These are phyloP conservation scores for Trichoderma aggressivum DNA, from an alignment of 2,329 filamentous ascomycete genomes.

Conservation along the genomic window DNA sequence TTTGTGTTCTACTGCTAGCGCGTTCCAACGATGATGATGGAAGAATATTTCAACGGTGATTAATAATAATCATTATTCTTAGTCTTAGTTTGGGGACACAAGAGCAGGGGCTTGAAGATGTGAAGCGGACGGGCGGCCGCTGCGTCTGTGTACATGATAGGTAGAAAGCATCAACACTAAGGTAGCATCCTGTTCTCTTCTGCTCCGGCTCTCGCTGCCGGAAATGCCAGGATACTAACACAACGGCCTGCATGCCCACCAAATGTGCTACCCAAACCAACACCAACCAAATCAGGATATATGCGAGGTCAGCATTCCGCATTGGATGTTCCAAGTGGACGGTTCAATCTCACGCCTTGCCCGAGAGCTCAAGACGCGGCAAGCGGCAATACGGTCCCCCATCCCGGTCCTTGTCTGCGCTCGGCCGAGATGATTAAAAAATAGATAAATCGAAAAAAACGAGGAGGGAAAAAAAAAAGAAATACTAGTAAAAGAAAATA, in stretches of 20 bases:
- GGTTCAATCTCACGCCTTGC: not conserved
- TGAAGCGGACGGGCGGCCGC: not conserved
- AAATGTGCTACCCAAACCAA: not conserved
- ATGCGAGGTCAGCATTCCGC: too few species aligned
- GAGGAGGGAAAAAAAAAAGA: not conserved
- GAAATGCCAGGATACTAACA: too few species aligned
- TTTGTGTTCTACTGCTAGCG: not conserved
- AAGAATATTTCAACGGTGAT: not conserved
- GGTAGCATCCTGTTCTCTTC: too few species aligned
- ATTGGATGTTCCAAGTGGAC: not conserved
- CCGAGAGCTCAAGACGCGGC: not conserved
- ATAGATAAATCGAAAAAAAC: not conserved
- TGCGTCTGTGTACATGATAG: not conserved
- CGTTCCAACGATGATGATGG: not conserved
- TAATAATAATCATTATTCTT: not conserved
- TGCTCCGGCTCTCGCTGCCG: too few species aligned
- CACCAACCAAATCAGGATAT: too few species aligned
- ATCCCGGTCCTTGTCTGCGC: not conserved
- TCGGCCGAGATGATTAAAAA: conserved; percentile 1
- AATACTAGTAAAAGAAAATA: not conserved
- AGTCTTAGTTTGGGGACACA: not conserved
- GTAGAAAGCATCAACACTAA: too few species aligned
- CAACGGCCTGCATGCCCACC: too few species aligned
- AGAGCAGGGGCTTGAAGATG: not conserved
- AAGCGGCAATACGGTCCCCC: not conserved